These are phyloP conservation scores for Termitomyces sp. DNA, from an alignment of 768 basidiomycete species.

Conservation along the genomic window DNA sequence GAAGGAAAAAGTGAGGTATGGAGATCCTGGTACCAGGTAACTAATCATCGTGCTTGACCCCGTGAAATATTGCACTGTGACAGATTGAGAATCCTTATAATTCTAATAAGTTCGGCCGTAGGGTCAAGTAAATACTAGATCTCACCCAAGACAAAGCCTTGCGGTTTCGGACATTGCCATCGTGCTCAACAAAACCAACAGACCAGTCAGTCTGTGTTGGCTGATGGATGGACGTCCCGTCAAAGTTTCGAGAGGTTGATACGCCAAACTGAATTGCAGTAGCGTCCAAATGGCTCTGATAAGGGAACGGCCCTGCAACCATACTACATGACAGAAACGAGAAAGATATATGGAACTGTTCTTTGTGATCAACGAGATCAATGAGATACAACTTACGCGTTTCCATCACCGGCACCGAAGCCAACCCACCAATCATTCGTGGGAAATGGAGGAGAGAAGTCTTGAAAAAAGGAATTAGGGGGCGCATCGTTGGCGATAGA, in stretches of 20 bases:
- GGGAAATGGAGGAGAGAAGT: conserved; percentile 28
- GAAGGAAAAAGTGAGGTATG: conserved; percentile 30
- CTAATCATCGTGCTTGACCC: conserved; percentile 27
- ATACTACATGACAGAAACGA: conserved; percentile 14
- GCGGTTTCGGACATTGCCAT: conserved; percentile 26
- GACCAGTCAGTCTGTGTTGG: conserved; percentile 29
- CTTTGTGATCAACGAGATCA: not conserved
- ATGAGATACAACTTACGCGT: conserved; percentile 15
- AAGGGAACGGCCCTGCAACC: conserved; percentile 29
- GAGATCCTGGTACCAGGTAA: conserved; percentile 29
- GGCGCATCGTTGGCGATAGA: conserved; percentile 22
- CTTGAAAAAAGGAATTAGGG: conserved; percentile 31
- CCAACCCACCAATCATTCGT: conserved; percentile 35
- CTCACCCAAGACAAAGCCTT: conserved; percentile 30
- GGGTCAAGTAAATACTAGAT: not conserved
- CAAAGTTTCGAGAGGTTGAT: conserved; percentile 25
- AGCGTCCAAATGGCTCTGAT: conserved; percentile 23
- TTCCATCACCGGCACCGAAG: conserved; percentile 23
- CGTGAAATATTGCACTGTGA: conserved; percentile 33
- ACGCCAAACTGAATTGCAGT: conserved; percentile 27
- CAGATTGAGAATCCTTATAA: conserved; percentile 27
- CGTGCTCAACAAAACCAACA: conserved; percentile 26
- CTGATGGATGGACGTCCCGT: conserved; percentile 30
- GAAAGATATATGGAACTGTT: too few relatives aligned
- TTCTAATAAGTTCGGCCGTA: not conserved